Conservation (phyloP, 805 yeast species). For the Debaryomyces hansenii region DNA sequence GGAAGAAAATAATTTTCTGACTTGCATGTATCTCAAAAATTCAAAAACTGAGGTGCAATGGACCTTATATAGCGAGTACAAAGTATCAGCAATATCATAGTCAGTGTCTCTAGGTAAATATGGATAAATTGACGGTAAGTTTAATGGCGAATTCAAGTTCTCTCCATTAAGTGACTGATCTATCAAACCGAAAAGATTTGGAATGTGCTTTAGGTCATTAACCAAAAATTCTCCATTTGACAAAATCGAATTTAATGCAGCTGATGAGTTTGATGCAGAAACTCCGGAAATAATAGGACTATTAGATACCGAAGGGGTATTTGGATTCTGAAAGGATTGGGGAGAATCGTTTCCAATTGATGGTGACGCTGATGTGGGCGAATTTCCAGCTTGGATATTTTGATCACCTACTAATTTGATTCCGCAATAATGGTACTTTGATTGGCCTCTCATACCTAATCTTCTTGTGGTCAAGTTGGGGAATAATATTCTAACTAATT, state of each 20-base stretch:
- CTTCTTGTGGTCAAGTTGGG: slow-evolving; percentile 74
- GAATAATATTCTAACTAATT: slow-evolving; percentile 61
- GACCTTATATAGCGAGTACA: slow-evolving; percentile 60
- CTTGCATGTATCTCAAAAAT: slow-evolving; percentile 64
- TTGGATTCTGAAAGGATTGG: slow-evolving; percentile 3
- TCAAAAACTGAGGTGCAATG: slow-evolving; percentile 68
- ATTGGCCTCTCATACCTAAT: slow-evolving; percentile 77
- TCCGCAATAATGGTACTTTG: slow-evolving; percentile 86
- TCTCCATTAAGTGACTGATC: slow-evolving; percentile 16
- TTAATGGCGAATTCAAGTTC: slow-evolving; percentile 15
- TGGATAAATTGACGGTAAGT: slow-evolving; percentile 40
- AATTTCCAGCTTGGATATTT: slow-evolving; percentile 14
- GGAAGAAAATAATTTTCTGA: slow-evolving; percentile 57
- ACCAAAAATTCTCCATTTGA: slow-evolving; percentile 10
- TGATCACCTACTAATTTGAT: slow-evolving; percentile 46
- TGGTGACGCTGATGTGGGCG: slow-evolving; percentile 6
- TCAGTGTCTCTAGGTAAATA: slow-evolving; percentile 49
- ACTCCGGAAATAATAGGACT: slow-evolving; percentile 7
- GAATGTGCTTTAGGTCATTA: slow-evolving; percentile 26
- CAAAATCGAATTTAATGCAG: slow-evolving; percentile 4
- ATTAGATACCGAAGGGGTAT: slow-evolving; percentile 5
- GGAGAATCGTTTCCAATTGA: slow-evolving; percentile 7
- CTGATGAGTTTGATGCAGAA: not conserved
- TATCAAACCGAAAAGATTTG: slow-evolving; percentile 26
- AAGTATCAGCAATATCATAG: slow-evolving; percentile 58